Evolutionary conservation across 306 rosid genomes (phyloP), one percentile per base, ranked within the genome.

Genomic region (Mimosa pudica): DNA sequence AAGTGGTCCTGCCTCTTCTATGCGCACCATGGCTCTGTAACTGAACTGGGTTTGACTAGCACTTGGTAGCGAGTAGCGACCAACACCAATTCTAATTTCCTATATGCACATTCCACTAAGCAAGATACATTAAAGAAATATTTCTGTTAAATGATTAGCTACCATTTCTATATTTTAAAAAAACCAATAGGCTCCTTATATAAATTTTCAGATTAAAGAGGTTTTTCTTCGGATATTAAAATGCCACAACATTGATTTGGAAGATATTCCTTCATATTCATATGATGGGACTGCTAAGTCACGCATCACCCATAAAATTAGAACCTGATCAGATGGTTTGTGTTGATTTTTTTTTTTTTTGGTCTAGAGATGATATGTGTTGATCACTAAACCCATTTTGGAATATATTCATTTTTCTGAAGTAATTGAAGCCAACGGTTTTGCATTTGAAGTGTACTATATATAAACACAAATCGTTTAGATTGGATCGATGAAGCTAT

Each of bases 221-320:
- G 65, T 77, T 63, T 32, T 74, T 83, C 80, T 82, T 75, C 73
- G 71, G 42, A 68, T 67, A 78, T 32, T 75, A 74, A 74, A 79
- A 75, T 64, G 68, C 44, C 51, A 48, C 74, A 41, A 41, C 70
- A 71, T 65, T 45, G 46, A 66, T 58, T 14, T 20, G 36, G 47
- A 71, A 46, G 62, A 67, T 10, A 45, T 17, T 62, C 4, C 11
- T 4, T 92, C 82, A 92, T 95, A 77, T 92, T 94, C 97, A 91
- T 94, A 95, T 24, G 30, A 92, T 92, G 8, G 97, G 97, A 85
- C 93, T 91, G 87, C 97, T 94, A 79, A 91, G 97, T 73, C 97
- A 92, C 80, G 91, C 97, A 51, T 97, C 98, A 85, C 93, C 97
- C 69, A 94, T 88, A 92, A 92, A 94, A 79, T 92, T 97, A 55